phyloP scores from a whole-genome alignment of 257 asterid genomes.

The Anisodus acutangulus region DNA sequence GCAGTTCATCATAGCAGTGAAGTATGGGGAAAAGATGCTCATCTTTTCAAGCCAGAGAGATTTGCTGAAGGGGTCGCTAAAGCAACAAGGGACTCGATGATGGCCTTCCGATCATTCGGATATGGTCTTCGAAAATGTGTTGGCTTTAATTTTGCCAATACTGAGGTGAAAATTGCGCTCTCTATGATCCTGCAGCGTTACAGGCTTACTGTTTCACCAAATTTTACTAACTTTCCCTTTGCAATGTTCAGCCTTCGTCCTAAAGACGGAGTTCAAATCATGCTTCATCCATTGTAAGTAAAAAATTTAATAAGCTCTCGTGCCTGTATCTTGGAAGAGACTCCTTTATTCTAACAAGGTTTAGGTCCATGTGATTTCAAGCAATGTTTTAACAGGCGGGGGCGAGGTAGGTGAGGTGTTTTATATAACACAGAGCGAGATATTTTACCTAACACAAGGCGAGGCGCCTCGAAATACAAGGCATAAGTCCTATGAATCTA shows the following conservation, averaged over 20 bases:
- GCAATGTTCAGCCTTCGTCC: slow-evolving; percentile 60
- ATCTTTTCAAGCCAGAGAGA: slow-evolving; percentile 57
- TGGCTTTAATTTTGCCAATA: slow-evolving; percentile 56
- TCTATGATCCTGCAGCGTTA: slow-evolving; percentile 68
- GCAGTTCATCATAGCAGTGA: slow-evolving; percentile 67
- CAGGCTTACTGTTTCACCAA: slow-evolving; percentile 49
- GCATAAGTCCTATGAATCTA: too few relatives aligned
- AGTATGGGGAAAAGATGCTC: slow-evolving; percentile 69
- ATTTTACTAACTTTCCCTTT: slow-evolving; percentile 55
- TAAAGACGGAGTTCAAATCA: slow-evolving; percentile 55
- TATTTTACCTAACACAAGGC: too few relatives aligned
- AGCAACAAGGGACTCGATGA: slow-evolving; percentile 49
- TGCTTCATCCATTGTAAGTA: slow-evolving; percentile 34
- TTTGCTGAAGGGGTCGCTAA: slow-evolving; percentile 47
- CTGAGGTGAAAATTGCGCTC: slow-evolving; percentile 58
- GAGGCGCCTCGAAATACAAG: too few relatives aligned
- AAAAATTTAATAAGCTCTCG: too few relatives aligned
- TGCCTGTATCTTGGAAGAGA: too few relatives aligned
- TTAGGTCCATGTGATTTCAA: too few relatives aligned
- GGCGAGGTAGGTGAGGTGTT: too few relatives aligned
- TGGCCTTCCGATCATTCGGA: slow-evolving; percentile 63
- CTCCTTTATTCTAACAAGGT: too few relatives aligned
- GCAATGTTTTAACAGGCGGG: too few relatives aligned
- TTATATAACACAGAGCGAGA: too few relatives aligned
- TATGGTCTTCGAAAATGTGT: slow-evolving; percentile 70